These are phyloP conservation scores for Astragalus glycyphyllos DNA, from an alignment of 306 rosid species.

Conservation along the genomic window DNA sequence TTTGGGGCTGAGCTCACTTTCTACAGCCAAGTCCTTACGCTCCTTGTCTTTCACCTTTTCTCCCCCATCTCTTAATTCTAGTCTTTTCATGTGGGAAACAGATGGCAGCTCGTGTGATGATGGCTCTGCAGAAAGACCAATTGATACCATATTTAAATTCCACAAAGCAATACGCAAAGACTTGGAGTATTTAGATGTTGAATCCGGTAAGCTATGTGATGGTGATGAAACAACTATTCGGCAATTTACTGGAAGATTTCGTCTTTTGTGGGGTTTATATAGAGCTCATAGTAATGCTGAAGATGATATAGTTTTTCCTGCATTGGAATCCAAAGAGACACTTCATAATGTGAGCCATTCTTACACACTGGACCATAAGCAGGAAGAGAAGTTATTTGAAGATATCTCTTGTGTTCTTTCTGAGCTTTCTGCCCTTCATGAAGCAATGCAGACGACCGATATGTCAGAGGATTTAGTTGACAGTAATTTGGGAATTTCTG, in stretches of 20 bases:
- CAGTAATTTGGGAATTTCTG: slow-evolving; percentile 48
- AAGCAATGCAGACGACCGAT: slow-evolving; percentile 57
- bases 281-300: slow-evolving; percentile 99
- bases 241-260: slow-evolving; percentile 93
- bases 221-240: slow-evolving; percentile 76
- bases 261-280: slow-evolving; percentile 96
- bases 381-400: slow-evolving; percentile 91
- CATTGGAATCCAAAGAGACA: slow-evolving; percentile 95
- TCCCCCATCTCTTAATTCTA: slow-evolving; percentile 93
- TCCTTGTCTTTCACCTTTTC: slow-evolving; percentile 80
- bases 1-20: slow-evolving; percentile 81
- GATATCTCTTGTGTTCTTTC: slow-evolving; percentile 83
- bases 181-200: slow-evolving; percentile 94
- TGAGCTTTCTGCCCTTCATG: slow-evolving; percentile 87
- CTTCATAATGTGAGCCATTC: slow-evolving; percentile 99
- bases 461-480: slow-evolving; percentile 53
- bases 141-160: slow-evolving; percentile 97
- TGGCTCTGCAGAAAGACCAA: slow-evolving; percentile 86
- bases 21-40: slow-evolving; percentile 83
- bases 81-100: slow-evolving; percentile 94
- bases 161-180: slow-evolving; percentile 98
- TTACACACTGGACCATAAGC: slow-evolving; percentile 91
- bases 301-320: slow-evolving; percentile 98
- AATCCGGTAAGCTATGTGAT: slow-evolving; percentile 94
- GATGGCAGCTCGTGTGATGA: slow-evolving; percentile 67